Evolutionary conservation across 1,284 basidiomycete species (phyloP).

Genomic region (Testicularia cyperi): DNA sequence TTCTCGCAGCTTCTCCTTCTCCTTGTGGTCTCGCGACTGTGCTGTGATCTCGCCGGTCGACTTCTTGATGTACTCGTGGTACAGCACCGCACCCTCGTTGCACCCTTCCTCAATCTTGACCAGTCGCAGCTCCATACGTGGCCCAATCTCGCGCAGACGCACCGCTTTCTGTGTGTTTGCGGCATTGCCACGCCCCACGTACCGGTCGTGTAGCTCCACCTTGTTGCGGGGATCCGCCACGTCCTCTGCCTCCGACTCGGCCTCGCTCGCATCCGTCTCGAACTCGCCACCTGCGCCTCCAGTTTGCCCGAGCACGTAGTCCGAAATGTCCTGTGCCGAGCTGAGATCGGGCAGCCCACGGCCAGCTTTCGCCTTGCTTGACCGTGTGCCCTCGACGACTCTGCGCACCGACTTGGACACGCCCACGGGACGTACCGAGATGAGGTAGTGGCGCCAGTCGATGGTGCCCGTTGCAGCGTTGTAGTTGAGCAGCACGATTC

Average conservation of each 20-base stretch:
- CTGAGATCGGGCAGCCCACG: slow-evolving; percentile 72
- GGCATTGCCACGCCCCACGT: slow-evolving; percentile 90
- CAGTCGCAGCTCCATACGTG: slow-evolving; percentile 86
- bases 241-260: slow-evolving; percentile 79
- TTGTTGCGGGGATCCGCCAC: slow-evolving; percentile 66
- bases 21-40: slow-evolving; percentile 21
- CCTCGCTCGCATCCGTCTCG: slow-evolving; percentile 64
- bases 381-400: slow-evolving; percentile 72
- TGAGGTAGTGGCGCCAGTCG: slow-evolving; percentile 91
- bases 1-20: slow-evolving; percentile 31
- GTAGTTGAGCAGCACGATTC: slow-evolving; percentile 91
- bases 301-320: slow-evolving; percentile 79
- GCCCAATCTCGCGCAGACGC: slow-evolving; percentile 87
- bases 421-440: slow-evolving; percentile 91
- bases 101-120: slow-evolving; percentile 95
- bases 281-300: slow-evolving; percentile 66
- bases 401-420: slow-evolving; percentile 88
- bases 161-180: slow-evolving; percentile 88
- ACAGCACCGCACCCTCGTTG: slow-evolving; percentile 54
- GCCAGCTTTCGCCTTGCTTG: slow-evolving; percentile 10
- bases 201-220: slow-evolving; percentile 83
- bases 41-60: slow-evolving; percentile 24
- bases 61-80: slow-evolving; percentile 54
- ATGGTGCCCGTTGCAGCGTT: slow-evolving; percentile 81
- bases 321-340: slow-evolving; percentile 88